Evolutionary conservation across 352 stramenopile genomes (phyloP), one percentile per base, ranked within the genome.

Genomic region (Phytopythium oedochilum): DNA sequence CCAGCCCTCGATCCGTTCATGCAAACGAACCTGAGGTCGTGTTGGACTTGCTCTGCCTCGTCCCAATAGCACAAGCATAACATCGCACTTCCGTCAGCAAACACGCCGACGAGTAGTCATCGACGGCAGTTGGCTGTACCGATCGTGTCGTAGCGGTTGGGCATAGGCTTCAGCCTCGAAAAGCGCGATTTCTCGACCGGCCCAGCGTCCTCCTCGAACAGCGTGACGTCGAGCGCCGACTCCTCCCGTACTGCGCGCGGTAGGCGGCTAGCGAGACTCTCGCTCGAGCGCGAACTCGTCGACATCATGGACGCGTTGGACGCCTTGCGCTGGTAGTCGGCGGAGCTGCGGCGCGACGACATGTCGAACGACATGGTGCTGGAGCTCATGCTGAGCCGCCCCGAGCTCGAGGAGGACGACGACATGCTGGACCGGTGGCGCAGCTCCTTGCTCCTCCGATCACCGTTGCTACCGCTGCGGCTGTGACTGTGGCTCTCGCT

Each of bases 121-220:
- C 32, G n/a, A 3, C 12, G 7, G 4, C 2, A 14, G 9, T 18
- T 8, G 0, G 6, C 5, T 35, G 11, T 25, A 56, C 50, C 50
- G 25, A 56, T 48, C 25, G 50, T 40, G 20, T 56, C 26, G 50
- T 38, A 56, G 50, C 36, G 50, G 17, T 56, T 56, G 17, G 48
- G 48, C 7, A 44, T 55, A 14, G 35, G 35, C n/a, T 38, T 35
- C 0, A 55, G 48, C 14, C 31, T n/a, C 6, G 18, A 20, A 7
- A 40, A 7, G 31, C 31, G 23, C 4, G 17, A 14, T 4, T 40
- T 15, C 15, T 42, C 48, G 17, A 29, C 15, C 18, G 9, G 4
- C 17, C 15, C 22, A 7, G 36, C 10, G 29, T 56, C 25, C 5
- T 47, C 31, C 35, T 56, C 50, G 15, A 18, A 29, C 17, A 18